Conservation (phyloP, 2,329 filamentous ascomycete genomes). For the Lachnellula arida region DNA sequence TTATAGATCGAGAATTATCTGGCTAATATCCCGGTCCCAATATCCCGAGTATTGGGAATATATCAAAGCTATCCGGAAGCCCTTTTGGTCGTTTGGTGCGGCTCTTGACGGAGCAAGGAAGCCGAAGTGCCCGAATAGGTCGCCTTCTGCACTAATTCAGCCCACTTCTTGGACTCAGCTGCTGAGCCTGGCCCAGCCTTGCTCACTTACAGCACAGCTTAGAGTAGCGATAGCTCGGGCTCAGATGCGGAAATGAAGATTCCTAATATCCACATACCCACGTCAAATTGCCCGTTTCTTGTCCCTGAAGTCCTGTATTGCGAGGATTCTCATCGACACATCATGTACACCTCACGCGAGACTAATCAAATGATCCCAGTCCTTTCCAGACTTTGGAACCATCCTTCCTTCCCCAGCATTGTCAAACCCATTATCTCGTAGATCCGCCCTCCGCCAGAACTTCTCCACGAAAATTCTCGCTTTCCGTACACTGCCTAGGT, state of each 20-base stretch:
- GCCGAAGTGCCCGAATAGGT: background rate
- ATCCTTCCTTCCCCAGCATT: background rate
- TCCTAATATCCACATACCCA: background rate
- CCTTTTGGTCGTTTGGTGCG: background rate
- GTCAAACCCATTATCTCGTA: too few relatives aligned
- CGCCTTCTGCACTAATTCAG: background rate
- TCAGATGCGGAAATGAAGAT: background rate
- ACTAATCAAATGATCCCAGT: too few relatives aligned
- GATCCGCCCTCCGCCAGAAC: background rate
- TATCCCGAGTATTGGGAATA: too few relatives aligned
- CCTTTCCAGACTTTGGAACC: too few relatives aligned
- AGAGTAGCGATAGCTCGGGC: background rate
- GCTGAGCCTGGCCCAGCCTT: background rate
- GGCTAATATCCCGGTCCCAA: too few relatives aligned
- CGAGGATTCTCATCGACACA: too few relatives aligned
- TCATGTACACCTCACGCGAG: too few relatives aligned
- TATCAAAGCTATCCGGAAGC: too few relatives aligned
- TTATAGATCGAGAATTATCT: too few relatives aligned
- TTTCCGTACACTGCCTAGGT: constrained; percentile 1
- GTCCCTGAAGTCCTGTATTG: too few relatives aligned
- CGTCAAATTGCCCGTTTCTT: background rate
- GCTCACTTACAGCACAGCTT: background rate
- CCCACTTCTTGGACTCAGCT: background rate
- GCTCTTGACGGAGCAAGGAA: background rate
- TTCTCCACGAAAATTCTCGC: background rate